These are phyloP conservation scores for Didymella glomerata DNA, from an alignment of 2,329 filamentous ascomycete species.

Conservation along the genomic window DNA sequence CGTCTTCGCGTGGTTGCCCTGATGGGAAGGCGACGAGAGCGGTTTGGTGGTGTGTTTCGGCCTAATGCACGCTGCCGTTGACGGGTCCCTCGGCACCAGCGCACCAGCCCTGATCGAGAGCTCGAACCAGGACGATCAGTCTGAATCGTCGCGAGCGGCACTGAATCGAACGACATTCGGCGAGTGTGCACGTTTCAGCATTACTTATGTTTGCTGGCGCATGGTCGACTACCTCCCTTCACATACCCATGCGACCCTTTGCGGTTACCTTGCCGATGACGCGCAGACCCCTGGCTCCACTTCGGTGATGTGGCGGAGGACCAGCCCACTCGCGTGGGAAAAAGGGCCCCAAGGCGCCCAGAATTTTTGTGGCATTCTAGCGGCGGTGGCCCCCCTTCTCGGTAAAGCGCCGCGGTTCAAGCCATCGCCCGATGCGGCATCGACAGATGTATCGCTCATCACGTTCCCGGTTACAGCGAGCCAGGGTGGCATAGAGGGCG, in stretches of 20 bases:
- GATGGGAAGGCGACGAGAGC: conserved; percentile 18
- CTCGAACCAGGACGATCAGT: background rate
- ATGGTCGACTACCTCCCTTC: background rate
- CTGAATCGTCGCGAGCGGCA: background rate
- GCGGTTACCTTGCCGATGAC: conserved; percentile 47
- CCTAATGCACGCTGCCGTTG: conserved; percentile 25
- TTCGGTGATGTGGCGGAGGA: conserved; percentile 32
- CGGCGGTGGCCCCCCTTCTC: conserved; percentile 37
- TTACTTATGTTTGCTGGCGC: conserved; percentile 8
- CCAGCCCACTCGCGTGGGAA: conserved; percentile 44
- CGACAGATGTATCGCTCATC: conserved; percentile 36
- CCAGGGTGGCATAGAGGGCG: conserved; percentile 20
- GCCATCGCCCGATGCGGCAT: conserved; percentile 31
- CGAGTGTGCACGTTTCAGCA: background rate
- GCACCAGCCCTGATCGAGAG: conserved; percentile 12
- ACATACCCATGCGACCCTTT: conserved; percentile 17
- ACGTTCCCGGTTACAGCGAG: conserved; percentile 28
- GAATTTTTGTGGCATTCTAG: conserved; percentile 40
- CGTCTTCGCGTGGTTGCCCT: conserved; percentile 3
- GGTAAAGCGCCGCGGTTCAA: conserved; percentile 30
- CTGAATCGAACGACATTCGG: background rate
- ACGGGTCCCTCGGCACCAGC: conserved; percentile 13
- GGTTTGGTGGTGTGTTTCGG: conserved; percentile 28
- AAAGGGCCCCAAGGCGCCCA: conserved; percentile 29
- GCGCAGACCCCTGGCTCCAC: conserved; percentile 46